Conservation (phyloP, 1,139 yeast genomes). For the Candida sojae region DNA sequence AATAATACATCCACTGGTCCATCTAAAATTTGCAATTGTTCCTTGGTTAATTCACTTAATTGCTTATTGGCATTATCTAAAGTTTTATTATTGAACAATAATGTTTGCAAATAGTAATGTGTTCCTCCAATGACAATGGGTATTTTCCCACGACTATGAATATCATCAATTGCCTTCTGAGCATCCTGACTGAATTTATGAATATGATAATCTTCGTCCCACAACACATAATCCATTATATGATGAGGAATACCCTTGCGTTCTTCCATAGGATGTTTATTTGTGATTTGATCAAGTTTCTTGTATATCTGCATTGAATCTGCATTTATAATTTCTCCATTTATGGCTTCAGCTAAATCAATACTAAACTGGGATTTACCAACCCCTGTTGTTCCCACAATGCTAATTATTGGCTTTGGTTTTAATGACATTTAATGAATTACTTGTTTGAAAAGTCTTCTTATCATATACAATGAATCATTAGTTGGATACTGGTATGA, state of each 20-base stretch:
- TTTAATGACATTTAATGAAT: conserved; percentile 22
- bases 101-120: conserved; percentile 82
- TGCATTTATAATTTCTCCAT: conserved; percentile 92
- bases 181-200: conserved; percentile 83
- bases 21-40: conserved; percentile 53
- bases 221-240: conserved; percentile 77
- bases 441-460: not conserved
- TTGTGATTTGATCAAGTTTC: conserved; percentile 75
- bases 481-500: not conserved
- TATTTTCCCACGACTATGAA: conserved; percentile 68
- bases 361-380: conserved; percentile 90
- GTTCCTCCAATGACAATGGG: conserved; percentile 97
- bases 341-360: conserved; percentile 71
- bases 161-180: conserved; percentile 52
- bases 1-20: conserved; percentile 58
- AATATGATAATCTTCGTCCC: conserved; percentile 84
- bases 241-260: conserved; percentile 78
- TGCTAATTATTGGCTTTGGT: conserved; percentile 53
- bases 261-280: conserved; percentile 84
- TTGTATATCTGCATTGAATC: conserved; percentile 96
- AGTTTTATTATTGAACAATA: conserved; percentile 71
- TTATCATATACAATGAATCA: conserved; percentile 1
- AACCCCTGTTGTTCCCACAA: conserved; percentile 98
- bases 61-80: conserved; percentile 8
- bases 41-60: conserved; percentile 27